Evolutionary conservation across 2,329 filamentous ascomycete species (phyloP).

Genomic region (Paecilomyces dactylethromorphus): DNA sequence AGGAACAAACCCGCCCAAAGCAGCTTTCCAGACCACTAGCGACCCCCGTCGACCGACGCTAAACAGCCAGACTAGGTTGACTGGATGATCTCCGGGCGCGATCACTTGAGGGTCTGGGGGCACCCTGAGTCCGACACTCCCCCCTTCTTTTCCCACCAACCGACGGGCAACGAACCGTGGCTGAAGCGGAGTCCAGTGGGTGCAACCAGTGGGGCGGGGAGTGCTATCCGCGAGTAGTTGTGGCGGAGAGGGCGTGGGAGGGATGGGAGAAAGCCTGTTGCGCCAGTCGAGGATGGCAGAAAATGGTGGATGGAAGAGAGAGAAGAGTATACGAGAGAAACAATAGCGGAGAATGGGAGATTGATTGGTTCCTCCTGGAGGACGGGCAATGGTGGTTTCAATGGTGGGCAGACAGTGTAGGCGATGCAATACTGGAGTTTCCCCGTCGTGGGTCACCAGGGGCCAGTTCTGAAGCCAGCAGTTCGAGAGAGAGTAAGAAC

Average conservation of each 20-base stretch:
- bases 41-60: background rate
- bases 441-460: background rate
- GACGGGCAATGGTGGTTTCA: background rate
- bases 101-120: background rate
- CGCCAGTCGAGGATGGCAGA: background rate
- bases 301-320: background rate
- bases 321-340: background rate
- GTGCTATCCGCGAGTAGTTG: background rate
- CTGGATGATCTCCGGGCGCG: constrained; percentile 1
- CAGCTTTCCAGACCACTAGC: background rate
- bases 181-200: background rate
- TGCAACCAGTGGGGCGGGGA: background rate
- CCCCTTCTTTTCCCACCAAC: background rate
- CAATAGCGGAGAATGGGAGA: background rate
- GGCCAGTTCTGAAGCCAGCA: background rate
- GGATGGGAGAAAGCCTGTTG: too few relatives aligned
- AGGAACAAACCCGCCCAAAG: background rate
- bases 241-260: background rate
- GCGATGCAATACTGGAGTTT: background rate
- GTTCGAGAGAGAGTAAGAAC: background rate
- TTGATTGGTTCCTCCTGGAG: background rate
- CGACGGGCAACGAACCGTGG: background rate
- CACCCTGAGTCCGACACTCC: background rate
- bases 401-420: background rate
- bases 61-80: background rate